Percentiles rank a stretch among this genome's conserved stretches.
phyloP scores from a whole-genome alignment of 768 basidiomycete species.

The Russula abietina region DNA sequence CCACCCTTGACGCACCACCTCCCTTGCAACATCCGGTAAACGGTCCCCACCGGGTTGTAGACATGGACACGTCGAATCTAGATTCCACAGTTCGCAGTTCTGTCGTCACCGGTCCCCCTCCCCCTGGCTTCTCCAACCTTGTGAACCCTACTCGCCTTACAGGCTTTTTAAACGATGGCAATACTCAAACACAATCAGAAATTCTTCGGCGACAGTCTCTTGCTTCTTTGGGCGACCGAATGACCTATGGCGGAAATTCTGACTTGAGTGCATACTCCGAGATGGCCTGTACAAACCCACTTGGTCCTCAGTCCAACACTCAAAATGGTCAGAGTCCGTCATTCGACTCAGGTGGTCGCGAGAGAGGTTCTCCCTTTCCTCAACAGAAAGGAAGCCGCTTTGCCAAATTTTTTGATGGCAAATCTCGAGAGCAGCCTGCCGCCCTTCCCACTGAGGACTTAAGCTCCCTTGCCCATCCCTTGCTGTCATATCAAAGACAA shows the following conservation, averaged over 20 bases:
- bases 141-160: slow-evolving; percentile 7
- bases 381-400: slow-evolving; percentile 72
- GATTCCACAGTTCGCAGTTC: background rate
- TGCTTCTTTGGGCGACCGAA: slow-evolving; percentile 16
- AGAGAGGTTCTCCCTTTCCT: slow-evolving; percentile 41
- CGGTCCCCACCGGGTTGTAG: slow-evolving; percentile 5
- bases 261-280: slow-evolving; percentile 16
- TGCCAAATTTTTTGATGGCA: slow-evolving; percentile 84
- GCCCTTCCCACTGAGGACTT: slow-evolving; percentile 34
- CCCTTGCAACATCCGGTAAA: slow-evolving; percentile 18
- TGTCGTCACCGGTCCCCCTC: slow-evolving; percentile 3
- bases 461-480: slow-evolving; percentile 40
- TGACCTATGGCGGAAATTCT: slow-evolving; percentile 5
- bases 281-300: slow-evolving; percentile 9
- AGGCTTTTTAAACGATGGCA: slow-evolving; percentile 12
- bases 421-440: slow-evolving; percentile 43
- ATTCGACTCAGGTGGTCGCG: slow-evolving; percentile 25
- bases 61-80: slow-evolving; percentile 2
- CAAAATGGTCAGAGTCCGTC: slow-evolving; percentile 23
- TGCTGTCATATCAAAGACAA: slow-evolving; percentile 36
- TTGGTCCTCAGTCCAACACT: slow-evolving; percentile 11
- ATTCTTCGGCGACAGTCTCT: slow-evolving; percentile 20
- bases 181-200: slow-evolving; percentile 8
- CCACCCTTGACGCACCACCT: slow-evolving; percentile 26
- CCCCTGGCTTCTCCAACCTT: slow-evolving; percentile 15